These are phyloP conservation scores for Aureobasidium lini DNA, from an alignment of 2,329 filamentous ascomycete genomes.

Conservation along the genomic window DNA sequence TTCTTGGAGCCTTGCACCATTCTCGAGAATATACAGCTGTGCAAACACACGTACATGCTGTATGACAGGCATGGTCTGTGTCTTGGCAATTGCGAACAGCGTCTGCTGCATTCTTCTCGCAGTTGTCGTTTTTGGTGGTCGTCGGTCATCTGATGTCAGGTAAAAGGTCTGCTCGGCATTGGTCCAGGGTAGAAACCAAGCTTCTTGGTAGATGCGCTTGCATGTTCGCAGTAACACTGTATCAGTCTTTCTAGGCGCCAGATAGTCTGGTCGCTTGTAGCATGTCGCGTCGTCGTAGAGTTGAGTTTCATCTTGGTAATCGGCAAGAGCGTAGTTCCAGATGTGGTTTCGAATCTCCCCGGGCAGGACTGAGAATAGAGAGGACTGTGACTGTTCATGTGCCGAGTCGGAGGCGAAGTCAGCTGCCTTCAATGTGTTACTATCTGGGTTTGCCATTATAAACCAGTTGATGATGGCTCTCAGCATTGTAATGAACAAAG, in stretches of 20 bases:
- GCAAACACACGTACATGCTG: constrained; percentile 13
- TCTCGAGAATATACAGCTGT: constrained; percentile 13
- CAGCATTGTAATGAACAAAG: background rate
- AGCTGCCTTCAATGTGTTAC: background rate
- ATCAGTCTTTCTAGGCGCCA: constrained; percentile 19
- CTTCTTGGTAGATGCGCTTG: constrained; percentile 30
- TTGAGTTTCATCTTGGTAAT: constrained; percentile 22
- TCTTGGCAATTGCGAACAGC: background rate
- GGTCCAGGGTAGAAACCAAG: constrained; percentile 14
- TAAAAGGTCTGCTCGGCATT: constrained; percentile 13
- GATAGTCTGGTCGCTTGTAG: constrained; percentile 29
- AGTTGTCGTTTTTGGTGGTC: constrained; percentile 9
- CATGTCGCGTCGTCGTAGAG: constrained; percentile 22
- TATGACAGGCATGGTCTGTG: background rate
- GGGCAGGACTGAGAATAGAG: background rate
- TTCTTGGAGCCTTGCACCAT: constrained; percentile 2
- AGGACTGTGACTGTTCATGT: background rate
- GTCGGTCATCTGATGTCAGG: background rate
- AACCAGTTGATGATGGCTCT: background rate
- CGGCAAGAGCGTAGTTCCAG: constrained; percentile 27
- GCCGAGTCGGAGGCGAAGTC: background rate
- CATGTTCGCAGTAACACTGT: constrained; percentile 29
- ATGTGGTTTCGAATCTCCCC: constrained; percentile 31
- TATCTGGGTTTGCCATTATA: background rate
- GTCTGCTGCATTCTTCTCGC: constrained; percentile 1